Evolutionary conservation across 2,329 filamentous ascomycete species (phyloP).

Genomic region (Aspergillus pseudoterreus): DNA sequence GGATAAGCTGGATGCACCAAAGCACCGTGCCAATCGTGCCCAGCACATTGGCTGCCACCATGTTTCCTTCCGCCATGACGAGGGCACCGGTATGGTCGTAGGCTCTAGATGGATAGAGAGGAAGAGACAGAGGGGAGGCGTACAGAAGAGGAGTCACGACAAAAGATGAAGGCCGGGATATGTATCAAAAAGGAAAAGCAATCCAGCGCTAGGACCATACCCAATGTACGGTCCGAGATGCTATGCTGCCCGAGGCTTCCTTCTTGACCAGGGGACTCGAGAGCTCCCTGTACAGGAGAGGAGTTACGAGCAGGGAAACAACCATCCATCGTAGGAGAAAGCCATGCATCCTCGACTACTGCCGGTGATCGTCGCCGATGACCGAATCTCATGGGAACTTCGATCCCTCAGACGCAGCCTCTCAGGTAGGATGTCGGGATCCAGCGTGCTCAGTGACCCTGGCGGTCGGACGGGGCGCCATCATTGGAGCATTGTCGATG

Average conservation of each 20-base stretch:
- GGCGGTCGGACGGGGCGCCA: background rate
- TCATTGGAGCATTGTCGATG: slow-evolving; percentile 8
- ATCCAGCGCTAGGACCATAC: too few species aligned
- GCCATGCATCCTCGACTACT: too few species aligned
- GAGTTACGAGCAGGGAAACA: background rate
- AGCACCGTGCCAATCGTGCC: slow-evolving; percentile 41
- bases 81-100: background rate
- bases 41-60: slow-evolving; percentile 35
- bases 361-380: background rate
- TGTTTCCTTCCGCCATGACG: slow-evolving; percentile 8
- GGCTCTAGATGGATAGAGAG: background rate
- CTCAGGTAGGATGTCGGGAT: too few species aligned
- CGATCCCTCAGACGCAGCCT: too few species aligned
- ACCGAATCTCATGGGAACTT: background rate
- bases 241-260: too few species aligned
- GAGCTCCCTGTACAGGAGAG: too few species aligned
- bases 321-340: background rate
- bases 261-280: too few species aligned
- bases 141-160: too few species aligned
- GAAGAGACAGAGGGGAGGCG: background rate
- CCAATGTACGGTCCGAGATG: too few species aligned
- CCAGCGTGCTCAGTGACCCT: background rate
- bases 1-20: slow-evolving; percentile 39
- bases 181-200: too few species aligned
- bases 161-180: too few species aligned